Percentiles rank a stretch among this genome's conserved stretches.
These are phyloP conservation scores for Aspergillus thermomutatus DNA, from an alignment of 2,329 filamentous ascomycete species.

Conservation along the genomic window DNA sequence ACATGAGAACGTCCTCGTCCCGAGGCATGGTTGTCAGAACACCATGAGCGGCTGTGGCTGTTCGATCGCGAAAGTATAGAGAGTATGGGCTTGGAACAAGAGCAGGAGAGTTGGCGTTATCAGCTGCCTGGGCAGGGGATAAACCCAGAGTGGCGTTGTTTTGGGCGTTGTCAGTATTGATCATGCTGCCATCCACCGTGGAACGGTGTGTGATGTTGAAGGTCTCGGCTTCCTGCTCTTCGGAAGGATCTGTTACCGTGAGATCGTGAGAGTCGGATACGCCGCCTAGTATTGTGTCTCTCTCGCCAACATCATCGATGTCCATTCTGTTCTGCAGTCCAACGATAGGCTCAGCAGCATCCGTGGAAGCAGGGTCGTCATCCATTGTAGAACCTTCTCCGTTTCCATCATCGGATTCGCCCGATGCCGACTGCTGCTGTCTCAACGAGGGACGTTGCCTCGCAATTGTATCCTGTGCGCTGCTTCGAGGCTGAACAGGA, in stretches of 20 bases:
- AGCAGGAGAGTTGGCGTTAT: constrained; percentile 69
- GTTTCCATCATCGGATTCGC: constrained; percentile 81
- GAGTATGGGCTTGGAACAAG: constrained; percentile 69
- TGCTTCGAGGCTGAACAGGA: constrained; percentile 57
- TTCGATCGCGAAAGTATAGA: constrained; percentile 74
- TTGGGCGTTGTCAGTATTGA: constrained; percentile 66
- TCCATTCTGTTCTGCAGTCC: constrained; percentile 79
- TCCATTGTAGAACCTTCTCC: constrained; percentile 76
- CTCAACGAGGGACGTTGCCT: constrained; percentile 79
- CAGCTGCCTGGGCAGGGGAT: constrained; percentile 61
- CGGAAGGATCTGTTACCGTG: constrained; percentile 73
- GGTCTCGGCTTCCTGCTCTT: constrained; percentile 80
- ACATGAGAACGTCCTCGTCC: constrained; percentile 98
- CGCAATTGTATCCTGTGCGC: constrained; percentile 53
- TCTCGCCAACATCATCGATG: constrained; percentile 83
- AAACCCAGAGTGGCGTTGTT: constrained; percentile 67
- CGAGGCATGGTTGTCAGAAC: constrained; percentile 89
- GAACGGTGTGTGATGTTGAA: constrained; percentile 92
- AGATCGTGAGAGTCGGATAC: constrained; percentile 69
- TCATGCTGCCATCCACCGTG: constrained; percentile 78
- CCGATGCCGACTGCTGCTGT: constrained; percentile 82
- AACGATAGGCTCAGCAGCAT: constrained; percentile 65
- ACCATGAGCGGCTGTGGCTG: constrained; percentile 63
- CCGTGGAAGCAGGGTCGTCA: constrained; percentile 53
- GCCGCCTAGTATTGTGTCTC: constrained; percentile 71